Base-by-base conservation (phyloP, 2,329 filamentous ascomycete genomes). In the Teratosphaeria viscida region DNA sequence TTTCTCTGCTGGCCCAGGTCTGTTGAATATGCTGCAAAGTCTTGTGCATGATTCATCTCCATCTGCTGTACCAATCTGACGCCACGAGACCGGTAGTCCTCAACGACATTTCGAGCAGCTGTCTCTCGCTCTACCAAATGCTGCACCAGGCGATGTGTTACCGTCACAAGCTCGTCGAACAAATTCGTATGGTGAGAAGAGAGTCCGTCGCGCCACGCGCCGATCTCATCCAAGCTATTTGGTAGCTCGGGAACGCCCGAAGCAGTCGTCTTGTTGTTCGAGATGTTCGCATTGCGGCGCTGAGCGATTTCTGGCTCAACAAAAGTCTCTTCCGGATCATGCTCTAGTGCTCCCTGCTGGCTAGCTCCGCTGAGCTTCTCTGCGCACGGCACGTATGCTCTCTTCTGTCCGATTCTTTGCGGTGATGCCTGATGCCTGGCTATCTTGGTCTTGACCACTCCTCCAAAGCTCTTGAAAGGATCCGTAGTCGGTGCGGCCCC, bases 111-210 rank as follows among this genome's bases (percentile, higher is more conserved):
- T 3, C 67, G 68, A 29, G 80, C 71, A 1, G 75, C 75, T 3
- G 71, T 72, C 63, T 80, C 79, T 53, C 76, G 74, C n/a, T 76
- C 72, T 8, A 79, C 71, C 19, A 83, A 72, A 59, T 80, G 74
- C 1, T 67, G 73, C 8, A 77, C 65, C 10, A 82, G 72, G 19
- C 71, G 71, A 70, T 80, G 63, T 3, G 74, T 74, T 3, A 75
- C 70, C n/a, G 70, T 69, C 26, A 74, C 66, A 27, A 78, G 65
- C 39, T 72, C 67, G 16, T 76, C 72, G 47, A 73, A 69, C 5
- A 78, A 60, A 43, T 68, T 66, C 34, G 69, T 69, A 56, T 78
- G 76, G 47, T 77, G 71, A 12, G 74, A 70, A 43, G 71, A 62
- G 0, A 78, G 68, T 14, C 66, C 68, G 2, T 67, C 65, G 53